Evolutionary conservation across 768 basidiomycete species (phyloP).

Genomic region (Tephrocybe sp.): DNA sequence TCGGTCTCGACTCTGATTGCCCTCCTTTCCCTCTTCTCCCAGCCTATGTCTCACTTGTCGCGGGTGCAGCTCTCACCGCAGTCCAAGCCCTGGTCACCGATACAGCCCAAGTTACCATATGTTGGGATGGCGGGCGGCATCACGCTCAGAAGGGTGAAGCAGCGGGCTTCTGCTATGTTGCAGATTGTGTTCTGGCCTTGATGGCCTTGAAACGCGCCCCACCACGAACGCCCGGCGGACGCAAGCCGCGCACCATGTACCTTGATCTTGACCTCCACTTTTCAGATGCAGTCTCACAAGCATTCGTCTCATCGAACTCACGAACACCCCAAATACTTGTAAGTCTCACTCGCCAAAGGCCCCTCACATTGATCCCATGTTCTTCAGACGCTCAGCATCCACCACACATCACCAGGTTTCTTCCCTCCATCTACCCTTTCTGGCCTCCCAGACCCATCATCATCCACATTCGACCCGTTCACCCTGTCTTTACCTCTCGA

Average conservation of each 20-base stretch:
- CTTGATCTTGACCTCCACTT: constrained; percentile 93
- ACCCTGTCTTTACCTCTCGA: constrained; percentile 80
- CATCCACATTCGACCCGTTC: constrained; percentile 50
- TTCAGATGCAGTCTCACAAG: constrained; percentile 83
- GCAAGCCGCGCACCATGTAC: constrained; percentile 75
- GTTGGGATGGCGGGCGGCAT: constrained; percentile 94
- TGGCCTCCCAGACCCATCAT: constrained; percentile 38
- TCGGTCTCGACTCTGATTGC: constrained; percentile 57
- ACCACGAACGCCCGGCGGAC: constrained; percentile 10
- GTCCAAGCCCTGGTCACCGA: constrained; percentile 55
- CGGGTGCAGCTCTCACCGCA: constrained; percentile 78
- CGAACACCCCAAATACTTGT: constrained; percentile 48
- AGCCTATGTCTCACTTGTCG: constrained; percentile 69
- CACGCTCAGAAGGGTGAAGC: constrained; percentile 80
- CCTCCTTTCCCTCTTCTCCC: constrained; percentile 71
- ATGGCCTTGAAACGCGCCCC: constrained; percentile 57
- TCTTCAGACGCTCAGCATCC: constrained; percentile 75
- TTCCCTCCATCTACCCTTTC: constrained; percentile 67
- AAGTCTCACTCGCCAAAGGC: constrained; percentile 10
- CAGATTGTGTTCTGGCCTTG: constrained; percentile 83
- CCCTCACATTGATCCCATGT: neutral
- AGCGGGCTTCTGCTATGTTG: constrained; percentile 93
- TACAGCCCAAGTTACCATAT: constrained; percentile 63
- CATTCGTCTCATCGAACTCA: constrained; percentile 51
- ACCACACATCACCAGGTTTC: constrained; percentile 82